Evolutionary conservation across 257 asterid genomes (phyloP).

Genomic region (Lavandula angustifolia): DNA sequence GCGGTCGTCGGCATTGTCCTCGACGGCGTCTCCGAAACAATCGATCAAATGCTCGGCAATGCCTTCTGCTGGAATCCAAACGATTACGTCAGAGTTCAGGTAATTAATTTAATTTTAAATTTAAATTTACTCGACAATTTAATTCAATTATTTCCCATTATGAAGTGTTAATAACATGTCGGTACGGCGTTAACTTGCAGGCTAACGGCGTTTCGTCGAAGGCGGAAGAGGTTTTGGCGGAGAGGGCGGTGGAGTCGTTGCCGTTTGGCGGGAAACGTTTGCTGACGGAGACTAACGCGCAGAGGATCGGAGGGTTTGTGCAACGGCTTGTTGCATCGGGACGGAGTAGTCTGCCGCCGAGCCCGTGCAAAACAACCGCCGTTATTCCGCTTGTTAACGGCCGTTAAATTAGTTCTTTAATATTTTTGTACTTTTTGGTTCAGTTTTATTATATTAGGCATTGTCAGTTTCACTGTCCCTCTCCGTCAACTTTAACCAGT

Average conservation of each 20-base stretch:
- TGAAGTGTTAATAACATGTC: not conserved
- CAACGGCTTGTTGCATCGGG: slow-evolving; percentile 82
- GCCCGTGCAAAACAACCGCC: slow-evolving; percentile 89
- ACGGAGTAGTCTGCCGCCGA: slow-evolving; percentile 81
- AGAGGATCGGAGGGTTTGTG: slow-evolving; percentile 65
- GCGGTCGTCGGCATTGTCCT: slow-evolving; percentile 67
- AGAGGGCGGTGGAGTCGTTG: slow-evolving; percentile 71
- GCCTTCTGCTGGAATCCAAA: slow-evolving; percentile 89
- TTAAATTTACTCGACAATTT: too few species aligned
- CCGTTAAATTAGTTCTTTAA: slow-evolving; percentile 46
- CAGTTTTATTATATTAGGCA: slow-evolving; percentile 33
- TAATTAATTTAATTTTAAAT: slow-evolving; percentile 13
- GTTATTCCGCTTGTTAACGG: slow-evolving; percentile 84
- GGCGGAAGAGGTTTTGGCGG: slow-evolving; percentile 54
- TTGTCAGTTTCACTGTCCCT: slow-evolving; percentile 45
- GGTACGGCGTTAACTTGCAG: slow-evolving; percentile 45
- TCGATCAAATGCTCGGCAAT: slow-evolving; percentile 87
- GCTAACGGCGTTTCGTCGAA: slow-evolving; percentile 52
- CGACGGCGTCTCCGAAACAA: slow-evolving; percentile 92
- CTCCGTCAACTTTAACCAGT: slow-evolving; percentile 38
- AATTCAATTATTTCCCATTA: too few species aligned
- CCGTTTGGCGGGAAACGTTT: slow-evolving; percentile 93
- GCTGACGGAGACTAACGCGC: slow-evolving; percentile 82
- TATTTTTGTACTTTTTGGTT: slow-evolving; percentile 23
- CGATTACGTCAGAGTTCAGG: slow-evolving; percentile 92